Base-by-base conservation (phyloP, 345 rosid genomes). In the Punica granatum region DNA sequence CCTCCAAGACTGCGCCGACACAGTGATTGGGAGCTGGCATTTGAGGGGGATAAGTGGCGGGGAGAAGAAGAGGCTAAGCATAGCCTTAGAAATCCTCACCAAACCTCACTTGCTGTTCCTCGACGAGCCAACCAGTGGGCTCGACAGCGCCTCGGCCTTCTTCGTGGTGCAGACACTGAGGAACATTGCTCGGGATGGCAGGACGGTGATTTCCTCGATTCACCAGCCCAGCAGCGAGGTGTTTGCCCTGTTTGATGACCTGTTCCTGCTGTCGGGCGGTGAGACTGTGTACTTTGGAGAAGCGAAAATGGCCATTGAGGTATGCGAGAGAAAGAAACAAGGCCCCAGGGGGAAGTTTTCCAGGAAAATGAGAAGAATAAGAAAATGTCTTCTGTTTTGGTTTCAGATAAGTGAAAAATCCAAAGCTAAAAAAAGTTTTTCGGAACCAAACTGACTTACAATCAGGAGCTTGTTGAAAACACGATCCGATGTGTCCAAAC, bases 161-260 rank as follows among this genome's bases (percentile, higher is more conserved):
- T 86, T 80, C 31, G 88, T 88, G 15, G 77, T 74, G 65, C 86
- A 84, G 67, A 70, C 89, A 26, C 84, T 88, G 13, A 73, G 88
- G 73, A 84, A 77, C 68, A 83, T 84, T 44, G 89, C 91, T 28
- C 83, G 80, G 0, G 95, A 86, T 61, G 89, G 89, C 43, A 75
- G 89, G 72, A 86, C 88, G 0, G 76, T 88, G 16, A 74, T 88
- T 64, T 86, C 88, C 60, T 84, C 91, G 0, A 84, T 88, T 78
- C 95, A 88, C 71, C 91, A 88, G 78, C 95, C 95, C 0, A 88
- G 95, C 7, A 83, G 95, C 60, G 95, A 86, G 67, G 95, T 88
- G 44, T 88, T 88, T 70, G 86, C 95, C 0, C 80, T 83, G 39
- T 88, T 88, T 67, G 89, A 88, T 77, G 86, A 88, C 64, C 89